Evolutionary conservation across 2,329 filamentous ascomycete species (phyloP).

Genomic region (Graphilbum fragrans): DNA sequence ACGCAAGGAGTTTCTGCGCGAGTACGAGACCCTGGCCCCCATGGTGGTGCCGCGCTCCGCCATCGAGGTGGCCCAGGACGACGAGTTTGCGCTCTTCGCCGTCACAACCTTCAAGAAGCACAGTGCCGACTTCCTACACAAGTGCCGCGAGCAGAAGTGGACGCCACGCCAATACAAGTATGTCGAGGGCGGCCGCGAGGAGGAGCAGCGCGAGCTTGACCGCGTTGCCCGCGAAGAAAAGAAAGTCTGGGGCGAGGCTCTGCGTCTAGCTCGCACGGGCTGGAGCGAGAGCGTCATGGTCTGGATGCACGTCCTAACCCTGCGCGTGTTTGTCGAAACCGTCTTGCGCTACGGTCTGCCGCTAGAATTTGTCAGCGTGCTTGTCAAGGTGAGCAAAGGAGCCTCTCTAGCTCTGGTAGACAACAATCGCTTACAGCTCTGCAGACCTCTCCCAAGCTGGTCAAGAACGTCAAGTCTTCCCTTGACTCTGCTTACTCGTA

Average conservation of each 20-base stretch:
- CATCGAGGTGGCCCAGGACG: conserved; percentile 66
- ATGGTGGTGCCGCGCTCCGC: conserved; percentile 94
- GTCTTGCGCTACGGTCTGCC: conserved; percentile 93
- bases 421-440: background rate
- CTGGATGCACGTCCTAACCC: conserved; percentile 82
- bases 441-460: conserved; percentile 71
- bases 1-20: conserved; percentile 78
- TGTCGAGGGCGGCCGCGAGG: conserved; percentile 77
- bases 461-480: conserved; percentile 65
- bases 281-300: conserved; percentile 96
- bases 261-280: conserved; percentile 77
- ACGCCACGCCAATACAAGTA: conserved; percentile 91
- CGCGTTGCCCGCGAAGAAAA: conserved; percentile 73
- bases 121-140: conserved; percentile 76
- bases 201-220: conserved; percentile 78
- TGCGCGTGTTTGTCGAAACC: conserved; percentile 94
- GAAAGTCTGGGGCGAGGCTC: conserved; percentile 84
- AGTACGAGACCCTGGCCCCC: conserved; percentile 75
- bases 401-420: too few species aligned
- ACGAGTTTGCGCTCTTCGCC: conserved; percentile 79
- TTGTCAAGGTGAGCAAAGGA: conserved; percentile 65
- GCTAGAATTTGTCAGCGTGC: conserved; percentile 72
- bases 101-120: conserved; percentile 93
- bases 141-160: conserved; percentile 88
- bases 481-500: conserved; percentile 83